Conservation (phyloP, 2,329 filamentous ascomycete species). For the Microdochium bolleyi region DNA sequence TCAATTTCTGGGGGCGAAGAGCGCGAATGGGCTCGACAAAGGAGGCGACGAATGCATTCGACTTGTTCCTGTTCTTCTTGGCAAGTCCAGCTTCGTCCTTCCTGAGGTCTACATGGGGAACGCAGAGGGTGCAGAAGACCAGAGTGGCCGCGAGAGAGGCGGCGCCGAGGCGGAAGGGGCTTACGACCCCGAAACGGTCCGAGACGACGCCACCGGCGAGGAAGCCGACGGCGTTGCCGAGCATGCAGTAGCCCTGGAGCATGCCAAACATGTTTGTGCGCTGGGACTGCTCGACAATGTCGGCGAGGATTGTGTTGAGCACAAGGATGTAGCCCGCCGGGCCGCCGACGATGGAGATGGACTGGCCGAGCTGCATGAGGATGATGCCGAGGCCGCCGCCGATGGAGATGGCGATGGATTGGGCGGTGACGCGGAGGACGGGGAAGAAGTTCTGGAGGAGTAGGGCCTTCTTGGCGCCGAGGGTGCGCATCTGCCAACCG, state of each 20-base stretch:
- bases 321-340: slow-evolving; percentile 61
- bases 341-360: slow-evolving; percentile 60
- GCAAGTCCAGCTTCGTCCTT: slow-evolving; percentile 1
- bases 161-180: slow-evolving; percentile 13
- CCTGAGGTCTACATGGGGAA: slow-evolving; percentile 10
- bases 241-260: slow-evolving; percentile 14
- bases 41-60: slow-evolving; percentile 5
- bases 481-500: slow-evolving; percentile 56
- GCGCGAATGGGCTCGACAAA: slow-evolving; percentile 4
- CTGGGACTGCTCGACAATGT: slow-evolving; percentile 48
- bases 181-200: slow-evolving; percentile 9
- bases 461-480: slow-evolving; percentile 54
- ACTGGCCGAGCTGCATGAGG: slow-evolving; percentile 58
- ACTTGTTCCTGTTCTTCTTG: slow-evolving; percentile 2
- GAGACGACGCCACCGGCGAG: slow-evolving; percentile 11
- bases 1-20: slow-evolving; percentile 11
- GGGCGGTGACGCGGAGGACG: slow-evolving; percentile 51
- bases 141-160: slow-evolving; percentile 8
- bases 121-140: slow-evolving; percentile 8
- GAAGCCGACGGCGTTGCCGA: slow-evolving; percentile 11
- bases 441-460: slow-evolving; percentile 56
- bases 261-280: slow-evolving; percentile 57
- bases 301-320: slow-evolving; percentile 58
- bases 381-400: slow-evolving; percentile 52
- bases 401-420: slow-evolving; percentile 53